Conservation (phyloP, 495 filamentous ascomycete species). For the Xylaria palmicola region DNA sequence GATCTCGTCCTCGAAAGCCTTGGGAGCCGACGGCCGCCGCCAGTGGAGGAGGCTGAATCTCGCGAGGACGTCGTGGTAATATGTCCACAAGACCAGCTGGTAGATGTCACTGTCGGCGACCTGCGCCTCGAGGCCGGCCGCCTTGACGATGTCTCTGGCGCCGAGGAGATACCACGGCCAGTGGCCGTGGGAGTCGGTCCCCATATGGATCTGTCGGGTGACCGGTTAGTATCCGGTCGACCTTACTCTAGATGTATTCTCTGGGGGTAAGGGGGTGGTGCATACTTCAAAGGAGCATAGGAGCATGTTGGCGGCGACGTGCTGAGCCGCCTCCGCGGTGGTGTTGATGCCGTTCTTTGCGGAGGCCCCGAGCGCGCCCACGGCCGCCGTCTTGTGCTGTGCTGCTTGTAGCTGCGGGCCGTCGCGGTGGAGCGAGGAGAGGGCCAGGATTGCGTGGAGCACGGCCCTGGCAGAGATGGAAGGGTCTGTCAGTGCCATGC, state of each 20-base stretch:
- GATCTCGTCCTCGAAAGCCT: not conserved
- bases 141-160: constrained; percentile 18
- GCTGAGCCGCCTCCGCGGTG: constrained; percentile 31
- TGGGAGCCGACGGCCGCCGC: constrained; percentile 11
- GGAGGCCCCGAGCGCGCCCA: constrained; percentile 24
- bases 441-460: constrained; percentile 29
- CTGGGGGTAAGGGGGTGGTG: no score
- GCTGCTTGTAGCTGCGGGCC: constrained; percentile 29
- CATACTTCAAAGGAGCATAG: constrained; percentile 37
- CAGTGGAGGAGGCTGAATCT: constrained; percentile 36
- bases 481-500: constrained; percentile 23
- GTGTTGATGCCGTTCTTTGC: constrained; percentile 11
- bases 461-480: constrained; percentile 24
- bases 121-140: constrained; percentile 21
- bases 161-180: constrained; percentile 29
- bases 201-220: constrained; percentile 7
- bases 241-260: no score
- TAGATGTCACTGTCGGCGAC: constrained; percentile 19
- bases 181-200: constrained; percentile 9
- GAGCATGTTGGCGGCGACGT: constrained; percentile 39
- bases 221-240: no score
- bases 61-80: constrained; percentile 37
- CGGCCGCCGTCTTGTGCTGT: constrained; percentile 33
- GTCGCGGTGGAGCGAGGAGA: constrained; percentile 33
- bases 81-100: constrained; percentile 35